Conservation (phyloP, 345 rosid species). For the Pugionium dolabratum region DNA sequence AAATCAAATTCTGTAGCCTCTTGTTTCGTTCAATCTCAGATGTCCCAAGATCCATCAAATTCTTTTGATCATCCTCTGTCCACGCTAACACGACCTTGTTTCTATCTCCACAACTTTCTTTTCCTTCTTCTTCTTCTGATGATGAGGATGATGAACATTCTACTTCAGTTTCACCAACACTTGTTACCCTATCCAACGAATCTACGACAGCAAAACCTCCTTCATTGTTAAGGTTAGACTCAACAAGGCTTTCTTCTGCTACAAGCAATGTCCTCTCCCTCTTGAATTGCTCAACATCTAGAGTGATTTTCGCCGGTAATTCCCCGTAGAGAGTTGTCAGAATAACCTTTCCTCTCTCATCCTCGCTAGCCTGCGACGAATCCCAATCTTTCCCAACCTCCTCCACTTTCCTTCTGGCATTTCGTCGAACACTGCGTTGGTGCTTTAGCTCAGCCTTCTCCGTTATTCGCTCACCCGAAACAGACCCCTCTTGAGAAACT, state of each 20-base stretch:
- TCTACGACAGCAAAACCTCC: constrained; percentile 16
- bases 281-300: constrained; percentile 30
- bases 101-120: constrained; percentile 37
- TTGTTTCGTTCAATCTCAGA: constrained; percentile 82
- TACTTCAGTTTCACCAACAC: constrained; percentile 40
- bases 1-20: constrained; percentile 73
- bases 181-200: constrained; percentile 27
- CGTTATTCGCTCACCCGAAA: constrained; percentile 16
- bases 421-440: constrained; percentile 56
- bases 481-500: constrained; percentile 24
- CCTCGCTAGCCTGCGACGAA: constrained; percentile 33
- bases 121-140: constrained; percentile 47
- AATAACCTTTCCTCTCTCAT: constrained; percentile 32
- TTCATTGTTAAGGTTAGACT: constrained; percentile 14
- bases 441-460: constrained; percentile 37
- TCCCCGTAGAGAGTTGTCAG: constrained; percentile 31
- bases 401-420: constrained; percentile 45
- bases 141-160: constrained; percentile 42
- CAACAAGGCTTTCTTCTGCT: constrained; percentile 20
- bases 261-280: constrained; percentile 39
- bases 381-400: constrained; percentile 46
- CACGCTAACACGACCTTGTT: constrained; percentile 57
- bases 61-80: constrained; percentile 84
- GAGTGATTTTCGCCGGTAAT: constrained; percentile 22
- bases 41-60: constrained; percentile 79